phyloP scores from a whole-genome alignment of 2,329 filamentous ascomycete species.

The Colletotrichum sp. region DNA sequence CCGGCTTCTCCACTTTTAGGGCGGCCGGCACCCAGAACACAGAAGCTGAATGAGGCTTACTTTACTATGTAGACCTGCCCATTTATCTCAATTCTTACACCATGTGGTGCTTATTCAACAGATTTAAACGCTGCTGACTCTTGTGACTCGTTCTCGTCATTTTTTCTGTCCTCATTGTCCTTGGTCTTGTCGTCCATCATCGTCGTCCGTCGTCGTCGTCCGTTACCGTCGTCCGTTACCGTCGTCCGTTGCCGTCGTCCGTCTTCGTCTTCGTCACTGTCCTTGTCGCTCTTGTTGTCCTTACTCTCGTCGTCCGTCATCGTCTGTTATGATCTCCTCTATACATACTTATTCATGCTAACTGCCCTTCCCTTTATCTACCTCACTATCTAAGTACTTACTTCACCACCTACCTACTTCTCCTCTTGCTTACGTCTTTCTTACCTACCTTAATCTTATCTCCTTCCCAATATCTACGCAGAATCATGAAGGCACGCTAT shows the following conservation, averaged over 20 bases:
- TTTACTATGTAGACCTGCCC: too few relatives aligned
- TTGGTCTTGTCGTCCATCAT: not conserved
- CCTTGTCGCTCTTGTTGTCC: too few relatives aligned
- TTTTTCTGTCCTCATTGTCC: not conserved
- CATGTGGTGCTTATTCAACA: not conserved
- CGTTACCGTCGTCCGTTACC: not conserved
- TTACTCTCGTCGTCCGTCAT: too few relatives aligned
- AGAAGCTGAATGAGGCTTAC: too few relatives aligned
- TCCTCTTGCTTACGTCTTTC: not conserved
- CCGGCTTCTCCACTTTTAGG: not conserved
- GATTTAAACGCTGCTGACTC: accelerated
- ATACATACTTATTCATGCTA: accelerated
- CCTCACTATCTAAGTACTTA: not conserved
- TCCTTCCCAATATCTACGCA: not conserved
- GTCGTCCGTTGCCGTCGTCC: too few relatives aligned
- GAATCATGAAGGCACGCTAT: not conserved
- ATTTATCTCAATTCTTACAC: not conserved
- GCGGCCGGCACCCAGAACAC: too few relatives aligned
- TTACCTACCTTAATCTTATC: not conserved
- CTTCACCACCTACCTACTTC: not conserved
- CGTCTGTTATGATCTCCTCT: not conserved
- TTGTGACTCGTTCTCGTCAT: not conserved
- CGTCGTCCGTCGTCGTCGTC: not conserved
- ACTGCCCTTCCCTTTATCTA: not conserved
- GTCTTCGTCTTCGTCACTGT: too few relatives aligned